Evolutionary conservation across 2,329 filamentous ascomycete species (phyloP), one percentile per base, ranked within the genome.

Genomic region (Penicillium nordicum): DNA sequence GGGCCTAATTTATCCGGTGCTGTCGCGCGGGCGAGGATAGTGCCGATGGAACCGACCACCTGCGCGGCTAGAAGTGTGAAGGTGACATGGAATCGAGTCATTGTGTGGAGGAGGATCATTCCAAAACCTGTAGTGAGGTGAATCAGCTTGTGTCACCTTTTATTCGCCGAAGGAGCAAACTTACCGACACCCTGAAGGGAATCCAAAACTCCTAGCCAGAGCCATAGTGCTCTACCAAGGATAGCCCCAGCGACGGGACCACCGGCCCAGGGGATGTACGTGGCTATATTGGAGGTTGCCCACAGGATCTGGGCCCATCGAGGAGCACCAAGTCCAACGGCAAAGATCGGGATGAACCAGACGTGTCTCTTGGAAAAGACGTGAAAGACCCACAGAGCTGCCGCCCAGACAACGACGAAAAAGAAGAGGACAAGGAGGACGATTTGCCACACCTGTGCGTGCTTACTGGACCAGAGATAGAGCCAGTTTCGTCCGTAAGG

Each of bases 301-400:
- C 86, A 88, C 67, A 86, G 82, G 67, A 87, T 87, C 69, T 88
- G 86, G 23, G 80, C 81, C 83, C 85, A 88, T 59, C 85, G 78
- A 2, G 86, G 86, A 4, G 84, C 84, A 5, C 72, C 84, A 12
- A 88, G 79, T 23, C 85, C 85, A 57, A 88, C 83, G 50, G 85
- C 85, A 62, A 88, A 88, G 54, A 88, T 81, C n/a, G 85, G 85
- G 7, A 88, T 73, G 65, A 87, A 82, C 86, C 86, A 88, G 44
- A 79, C 82, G 70, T 88, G 85, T 23, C 77, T 78, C 61, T 81
- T 81, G 18, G 82, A 83, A 12, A 86, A 77, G 41, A 74, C 69
- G 18, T 78, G 79, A 63, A 88, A 82, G 58, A 84, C 66, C 34
- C 67, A 68, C 5, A 76, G 66, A 55, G 74, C 58, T 23, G 54